phyloP scores from a whole-genome alignment of 2,329 filamentous ascomycete genomes.

The Metarhizium rileyi region DNA sequence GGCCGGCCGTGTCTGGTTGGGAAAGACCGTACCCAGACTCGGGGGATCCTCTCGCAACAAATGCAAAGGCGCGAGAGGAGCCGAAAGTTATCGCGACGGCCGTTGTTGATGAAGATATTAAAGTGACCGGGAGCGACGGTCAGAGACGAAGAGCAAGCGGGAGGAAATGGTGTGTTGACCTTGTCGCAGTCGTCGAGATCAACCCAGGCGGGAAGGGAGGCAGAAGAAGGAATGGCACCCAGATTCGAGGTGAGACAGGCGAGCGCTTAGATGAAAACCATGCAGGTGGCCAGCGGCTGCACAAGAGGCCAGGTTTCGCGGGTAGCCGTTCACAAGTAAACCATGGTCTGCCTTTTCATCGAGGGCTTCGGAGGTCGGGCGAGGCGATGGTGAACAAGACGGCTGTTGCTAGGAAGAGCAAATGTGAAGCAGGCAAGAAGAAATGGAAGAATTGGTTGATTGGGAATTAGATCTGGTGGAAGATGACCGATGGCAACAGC shows the following conservation, averaged over 20 bases:
- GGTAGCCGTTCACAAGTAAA: conserved; percentile 4
- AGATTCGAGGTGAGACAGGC: conserved; percentile 14
- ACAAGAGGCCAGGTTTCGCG: conserved; percentile 2
- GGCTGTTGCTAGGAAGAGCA: neutral
- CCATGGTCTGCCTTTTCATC: conserved; percentile 2
- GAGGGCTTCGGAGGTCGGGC: neutral
- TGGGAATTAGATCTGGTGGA: conserved; percentile 4
- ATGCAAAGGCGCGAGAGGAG: conserved; percentile 1
- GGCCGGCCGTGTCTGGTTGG: conserved; percentile 11
- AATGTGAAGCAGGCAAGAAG: neutral
- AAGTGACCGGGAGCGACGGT: conserved; percentile 6
- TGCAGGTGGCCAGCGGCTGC: conserved; percentile 9
- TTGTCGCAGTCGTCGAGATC: conserved; percentile 10
- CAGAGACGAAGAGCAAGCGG: conserved; percentile 8
- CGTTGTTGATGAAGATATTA: conserved; percentile 1
- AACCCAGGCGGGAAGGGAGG: conserved; percentile 11
- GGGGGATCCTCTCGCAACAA: conserved; percentile 5
- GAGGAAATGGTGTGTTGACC: conserved; percentile 7
- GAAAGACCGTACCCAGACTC: conserved; percentile 5
- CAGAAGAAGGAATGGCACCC: conserved; percentile 15
- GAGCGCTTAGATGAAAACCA: conserved; percentile 11
- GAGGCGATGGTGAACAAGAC: neutral
- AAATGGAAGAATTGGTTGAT: conserved; percentile 2
- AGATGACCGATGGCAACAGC: neutral
- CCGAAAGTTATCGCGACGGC: conserved; percentile 1